Conservation (phyloP, 2,329 filamentous ascomycete species). For the Coleophoma eucalyptorum region DNA sequence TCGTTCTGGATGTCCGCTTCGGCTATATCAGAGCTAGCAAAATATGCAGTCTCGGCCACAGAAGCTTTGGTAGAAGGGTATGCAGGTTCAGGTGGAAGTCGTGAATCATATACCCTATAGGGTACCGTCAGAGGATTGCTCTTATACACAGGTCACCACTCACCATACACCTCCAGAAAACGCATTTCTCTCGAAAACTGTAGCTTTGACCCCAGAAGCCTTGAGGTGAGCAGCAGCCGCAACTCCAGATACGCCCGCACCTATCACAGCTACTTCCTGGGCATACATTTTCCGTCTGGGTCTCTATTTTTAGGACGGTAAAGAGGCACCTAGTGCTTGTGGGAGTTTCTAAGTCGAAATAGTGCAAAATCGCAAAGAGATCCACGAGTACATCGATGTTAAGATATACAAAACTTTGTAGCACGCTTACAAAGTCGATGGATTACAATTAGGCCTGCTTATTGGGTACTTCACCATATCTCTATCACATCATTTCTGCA, state of each 20-base stretch:
- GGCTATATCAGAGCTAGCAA: constrained; percentile 6
- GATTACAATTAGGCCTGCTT: too few relatives aligned
- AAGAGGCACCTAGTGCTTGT: too few relatives aligned
- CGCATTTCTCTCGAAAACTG: constrained; percentile 46
- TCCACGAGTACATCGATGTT: too few relatives aligned
- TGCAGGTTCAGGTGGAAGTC: constrained; percentile 14
- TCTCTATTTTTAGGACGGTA: too few relatives aligned
- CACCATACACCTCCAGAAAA: constrained; percentile 52
- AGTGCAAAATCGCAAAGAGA: too few relatives aligned
- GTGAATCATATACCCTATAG: constrained; percentile 7
- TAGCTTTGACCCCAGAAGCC: constrained; percentile 39
- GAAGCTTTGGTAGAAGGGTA: constrained; percentile 20
- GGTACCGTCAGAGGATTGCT: too few relatives aligned
- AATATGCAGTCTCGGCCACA: constrained; percentile 1
- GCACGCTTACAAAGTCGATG: too few relatives aligned
- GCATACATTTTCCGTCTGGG: neutral
- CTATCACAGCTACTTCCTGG: constrained; percentile 38
- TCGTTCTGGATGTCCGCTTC: neutral
- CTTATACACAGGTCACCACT: too few relatives aligned
- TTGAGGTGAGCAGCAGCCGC: constrained; percentile 39
- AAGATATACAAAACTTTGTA: too few relatives aligned
- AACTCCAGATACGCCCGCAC: constrained; percentile 44
- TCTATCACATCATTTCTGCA: too few relatives aligned
- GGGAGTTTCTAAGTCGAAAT: too few relatives aligned
- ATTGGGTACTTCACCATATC: too few relatives aligned